A percentile compares a stretch with the other conserved stretches of the same genome.
Evolutionary conservation across 768 basidiomycete genomes (phyloP).

Genomic region (Ephemerocybe angulata): DNA sequence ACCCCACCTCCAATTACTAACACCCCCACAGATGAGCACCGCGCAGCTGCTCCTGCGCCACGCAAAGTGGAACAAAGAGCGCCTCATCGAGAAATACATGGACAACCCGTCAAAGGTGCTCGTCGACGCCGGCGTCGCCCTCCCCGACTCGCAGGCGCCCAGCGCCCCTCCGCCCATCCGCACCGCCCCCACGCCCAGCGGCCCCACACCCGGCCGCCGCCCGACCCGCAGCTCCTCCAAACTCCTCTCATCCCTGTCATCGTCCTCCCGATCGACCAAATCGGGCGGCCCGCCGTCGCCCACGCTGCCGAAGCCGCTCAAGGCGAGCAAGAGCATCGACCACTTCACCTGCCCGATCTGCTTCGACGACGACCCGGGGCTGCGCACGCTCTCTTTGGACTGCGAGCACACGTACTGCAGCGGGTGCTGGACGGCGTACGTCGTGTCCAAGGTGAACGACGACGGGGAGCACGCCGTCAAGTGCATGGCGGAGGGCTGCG

Average conservation of each 20-base stretch:
- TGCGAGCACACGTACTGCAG: conserved; percentile 87
- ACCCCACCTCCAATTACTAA: conserved; percentile 7
- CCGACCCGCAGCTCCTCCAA: conserved; percentile 36
- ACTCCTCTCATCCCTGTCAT: conserved; percentile 29
- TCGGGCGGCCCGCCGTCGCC: conserved; percentile 25
- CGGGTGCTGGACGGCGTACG: conserved; percentile 81
- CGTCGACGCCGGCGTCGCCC: conserved; percentile 65
- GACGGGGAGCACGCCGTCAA: conserved; percentile 71
- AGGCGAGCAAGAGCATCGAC: conserved; percentile 27
- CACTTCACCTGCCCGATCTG: conserved; percentile 92
- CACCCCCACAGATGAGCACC: conserved; percentile 47
- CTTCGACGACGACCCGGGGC: conserved; percentile 67
- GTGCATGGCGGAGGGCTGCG: conserved; percentile 81
- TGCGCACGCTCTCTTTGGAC: conserved; percentile 62
- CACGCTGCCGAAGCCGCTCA: conserved; percentile 21
- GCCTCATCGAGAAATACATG: conserved; percentile 95
- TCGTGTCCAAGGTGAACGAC: conserved; percentile 74
- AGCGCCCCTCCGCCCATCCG: conserved; percentile 28
- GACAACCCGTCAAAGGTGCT: conserved; percentile 76
- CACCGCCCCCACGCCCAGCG: conserved; percentile 20
- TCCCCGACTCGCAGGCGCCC: conserved; percentile 41
- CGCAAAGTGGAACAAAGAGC: conserved; percentile 94
- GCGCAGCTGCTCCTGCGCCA: conserved; percentile 79
- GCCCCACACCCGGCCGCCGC: conserved; percentile 26
- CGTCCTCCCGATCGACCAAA: conserved; percentile 30